Base-by-base conservation (phyloP, 768 basidiomycete species). In the Hygrocybe punicea region DNA sequence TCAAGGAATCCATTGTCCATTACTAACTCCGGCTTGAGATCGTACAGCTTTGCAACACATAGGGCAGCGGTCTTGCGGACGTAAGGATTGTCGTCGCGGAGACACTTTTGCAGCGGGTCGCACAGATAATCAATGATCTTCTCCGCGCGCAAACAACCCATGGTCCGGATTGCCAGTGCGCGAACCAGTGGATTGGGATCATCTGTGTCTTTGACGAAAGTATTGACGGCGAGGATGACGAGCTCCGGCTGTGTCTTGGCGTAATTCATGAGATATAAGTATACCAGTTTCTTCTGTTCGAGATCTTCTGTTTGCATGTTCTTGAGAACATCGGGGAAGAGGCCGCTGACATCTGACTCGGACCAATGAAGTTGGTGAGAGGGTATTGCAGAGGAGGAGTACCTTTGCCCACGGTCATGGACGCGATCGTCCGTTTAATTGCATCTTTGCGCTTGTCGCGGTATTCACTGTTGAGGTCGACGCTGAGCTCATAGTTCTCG, bases 201-300 rank as follows among this genome's bases (percentile, higher is more conserved):
- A 62, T 95, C 93, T 0, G 93, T 87, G 71, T 99, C 97, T 79
- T 97, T 85, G 61, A 99, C 97, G 69, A 99, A 98, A 7, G 96
- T 99, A 69, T 98, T 99, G 58, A 99, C 97, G 25, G 97, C 97
- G 46, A 99, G 82, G 68, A 99, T 98, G 73, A 98, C 95, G 59
- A 98, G 90, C 69, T 99, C 97, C 0, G 97, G 97, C 68, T 99
- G 97, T 0, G 96, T 95, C 70, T 97, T 97, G 34, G 96, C 96
- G 63, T 98, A 99, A 78, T 99, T 99, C 91, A 98, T 98, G 58
- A 99, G 85, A 72, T 98, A 98, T 21, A 97, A 83, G 67, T 97
- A 98, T n/a, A 98, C 97, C 34, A 99, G 89, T 74, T 99, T 98
- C 84, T 98, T 99, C 77, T 98, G 97, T 72, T 99, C 97, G 53